Percentiles rank a stretch among this genome's conserved stretches.
Evolutionary conservation across 1,284 basidiomycete genomes (phyloP).

Genomic region (Fomitiporia mediterranea): DNA sequence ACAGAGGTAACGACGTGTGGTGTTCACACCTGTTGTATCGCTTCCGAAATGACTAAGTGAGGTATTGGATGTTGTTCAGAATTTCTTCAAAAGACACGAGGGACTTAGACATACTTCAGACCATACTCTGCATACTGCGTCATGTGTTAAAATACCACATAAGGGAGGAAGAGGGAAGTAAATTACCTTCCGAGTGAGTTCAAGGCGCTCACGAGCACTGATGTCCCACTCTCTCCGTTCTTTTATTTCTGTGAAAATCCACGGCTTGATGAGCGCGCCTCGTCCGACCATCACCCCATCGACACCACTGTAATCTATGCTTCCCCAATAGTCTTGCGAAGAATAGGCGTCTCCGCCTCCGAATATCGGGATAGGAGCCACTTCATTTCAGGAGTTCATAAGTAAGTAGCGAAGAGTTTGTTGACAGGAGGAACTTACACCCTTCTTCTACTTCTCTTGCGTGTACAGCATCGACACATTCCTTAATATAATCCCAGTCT

Average conservation of each 20-base stretch:
- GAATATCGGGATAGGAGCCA: constrained; percentile 87
- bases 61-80: constrained; percentile 10
- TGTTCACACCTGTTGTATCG: constrained; percentile 90
- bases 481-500: constrained; percentile 88
- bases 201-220: constrained; percentile 83
- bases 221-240: constrained; percentile 95
- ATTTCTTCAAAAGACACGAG: not conserved
- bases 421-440: constrained; percentile 40
- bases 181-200: constrained; percentile 74
- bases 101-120: constrained; percentile 44
- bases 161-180: not conserved
- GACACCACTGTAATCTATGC: constrained; percentile 73
- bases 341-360: constrained; percentile 96
- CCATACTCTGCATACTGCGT: constrained; percentile 84
- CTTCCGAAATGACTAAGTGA: constrained; percentile 73
- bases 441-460: constrained; percentile 70
- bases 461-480: constrained; percentile 85
- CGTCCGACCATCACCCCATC: constrained; percentile 95
- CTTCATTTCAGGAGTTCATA: constrained; percentile 34
- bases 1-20: constrained; percentile 90
- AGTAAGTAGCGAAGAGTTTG: not conserved
- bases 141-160: not conserved
- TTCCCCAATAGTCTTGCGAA: constrained; percentile 77
- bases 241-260: constrained; percentile 96
- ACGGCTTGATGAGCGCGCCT: constrained; percentile 94